Base-by-base conservation (phyloP, 108 stramenopile genomes). In the Aureococcus anophagefferens region DNA sequence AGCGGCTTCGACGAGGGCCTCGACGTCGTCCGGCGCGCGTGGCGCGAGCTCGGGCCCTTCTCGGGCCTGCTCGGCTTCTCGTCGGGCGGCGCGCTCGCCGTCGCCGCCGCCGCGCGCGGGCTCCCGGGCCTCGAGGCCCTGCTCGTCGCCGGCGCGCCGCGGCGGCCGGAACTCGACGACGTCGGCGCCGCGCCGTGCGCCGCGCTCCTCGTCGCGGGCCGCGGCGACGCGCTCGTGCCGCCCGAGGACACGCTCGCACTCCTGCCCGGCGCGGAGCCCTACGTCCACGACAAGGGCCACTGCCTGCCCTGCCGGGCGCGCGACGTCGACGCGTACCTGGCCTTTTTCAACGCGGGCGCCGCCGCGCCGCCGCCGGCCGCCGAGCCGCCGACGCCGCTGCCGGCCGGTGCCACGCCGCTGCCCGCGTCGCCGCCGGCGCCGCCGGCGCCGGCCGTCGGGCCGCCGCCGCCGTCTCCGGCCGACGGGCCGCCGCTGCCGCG, bases 281-380 rank as follows among this genome's bases (percentile, higher is more conserved):
- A 37, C 36, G 73, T 29, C 33, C 73, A 74, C 68, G 73, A 74
- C 4, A 31, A 68, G 34, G 73, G 73, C 62, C 73, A 74, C 40
- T 13, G 25, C 35, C 35, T 74, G 15, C 73, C 73, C n/a, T 63
- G 35, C 33, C 64, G 65, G 9, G 68, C 36, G 11, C 62, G 31
- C 9, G 34, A 46, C 28, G 35, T 62, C 31, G 63, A 72, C 33
- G 35, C 31, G 29, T 63, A 63, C 65, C 30, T 72, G 28, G 17
- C 31, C 34, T 72, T 72, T n/a, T 64, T 72, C 30, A 18, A 64
- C 7, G 40, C 4, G 15, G 33, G 25, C 45, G 11, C 25, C 29
- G 64, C 63, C 29, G 44, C n/a, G n/a, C n/a, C n/a, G n/a, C n/a
- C n/a, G n/a, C n/a, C n/a, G n/a, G n/a, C n/a, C n/a, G n/a, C n/a